Percentiles rank a stretch among this genome's conserved stretches.
Conservation (phyloP, 2,329 filamentous ascomycete species). For the Juglanconis sp. region DNA sequence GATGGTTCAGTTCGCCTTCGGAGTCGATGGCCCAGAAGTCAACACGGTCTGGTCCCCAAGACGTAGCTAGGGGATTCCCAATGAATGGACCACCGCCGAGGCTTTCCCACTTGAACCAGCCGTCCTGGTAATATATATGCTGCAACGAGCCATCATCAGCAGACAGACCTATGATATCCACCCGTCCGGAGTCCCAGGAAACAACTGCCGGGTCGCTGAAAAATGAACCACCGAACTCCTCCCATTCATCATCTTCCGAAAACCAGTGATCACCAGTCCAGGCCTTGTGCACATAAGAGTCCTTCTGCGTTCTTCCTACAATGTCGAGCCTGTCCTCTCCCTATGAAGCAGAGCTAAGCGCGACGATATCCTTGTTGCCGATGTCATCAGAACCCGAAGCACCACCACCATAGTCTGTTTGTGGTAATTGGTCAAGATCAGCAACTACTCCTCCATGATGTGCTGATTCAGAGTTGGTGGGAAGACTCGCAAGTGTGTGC, state of each 20-base stretch:
- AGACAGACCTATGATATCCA: not conserved
- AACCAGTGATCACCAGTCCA: not conserved
- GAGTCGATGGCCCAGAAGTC: not conserved
- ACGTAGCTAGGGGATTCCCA: not conserved
- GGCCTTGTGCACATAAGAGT: not conserved
- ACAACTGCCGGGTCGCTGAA: not conserved
- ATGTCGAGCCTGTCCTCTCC: not conserved
- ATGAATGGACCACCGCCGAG: not conserved
- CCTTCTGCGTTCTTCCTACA: not conserved
- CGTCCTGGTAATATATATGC: not conserved
- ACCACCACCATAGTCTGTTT: not conserved
- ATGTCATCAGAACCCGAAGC: not conserved
- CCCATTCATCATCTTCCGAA: not conserved
- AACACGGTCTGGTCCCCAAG: not conserved
- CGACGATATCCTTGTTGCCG: not conserved
- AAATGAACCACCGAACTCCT: not conserved
- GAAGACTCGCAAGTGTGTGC: not conserved
- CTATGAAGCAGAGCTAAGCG: not conserved
- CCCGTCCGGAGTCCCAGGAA: not conserved
- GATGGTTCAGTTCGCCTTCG: not conserved
- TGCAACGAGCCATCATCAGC: not conserved
- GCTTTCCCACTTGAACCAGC: not conserved
- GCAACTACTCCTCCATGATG: too few relatives aligned
- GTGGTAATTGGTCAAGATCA: not conserved
- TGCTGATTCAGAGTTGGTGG: too few relatives aligned